Evolutionary conservation across 148 eudicot species (phyloP), one percentile per base, ranked within the genome.

Genomic region (Nepenthes gracilis): DNA sequence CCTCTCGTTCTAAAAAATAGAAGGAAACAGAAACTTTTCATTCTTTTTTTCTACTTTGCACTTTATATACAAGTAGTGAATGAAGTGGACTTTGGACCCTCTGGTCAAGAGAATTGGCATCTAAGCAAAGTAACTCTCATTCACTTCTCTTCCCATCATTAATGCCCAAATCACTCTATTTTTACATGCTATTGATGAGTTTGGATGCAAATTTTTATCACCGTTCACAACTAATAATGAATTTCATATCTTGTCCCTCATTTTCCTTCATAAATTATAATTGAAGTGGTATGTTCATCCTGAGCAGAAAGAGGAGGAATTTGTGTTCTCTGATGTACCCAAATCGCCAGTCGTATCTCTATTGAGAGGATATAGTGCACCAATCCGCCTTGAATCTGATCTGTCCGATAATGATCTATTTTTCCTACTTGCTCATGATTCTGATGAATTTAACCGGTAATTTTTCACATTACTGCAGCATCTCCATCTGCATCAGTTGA

Each of bases 401-500:
- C 82, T 86, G 13, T 70, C 86, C 58, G 97, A 94, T 36, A 72
- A 63, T 65, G 95, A 89, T 77, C 75, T 94, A 59, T 81, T 67
- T 75, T 89, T 94, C 83, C 99, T 94, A 54, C 92, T 94, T 47
- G 99, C 99, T 63, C 76, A 94, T 75, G 99, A 94, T 71, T 89
- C 97, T 2, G 97, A 94, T 74, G 97, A 83, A 75, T 94, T 89
- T 70, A 94, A 89, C 78, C 90, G 97, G 99, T 89, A 85, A 55
- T 23, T 62, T 63, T 37, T 40, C 48, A 43, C 3, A 9, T 59
- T 13, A 15, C 47, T 2, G 23, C 23, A 40, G 47, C 8, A 55
- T 14, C 9, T 45, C n/a, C 33, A 23, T 49, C 8, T 14, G 33
- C 35, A 47, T 47, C 9, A 12, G 14, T 61, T 62, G 35, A 23